Base-by-base conservation (phyloP, 2,329 filamentous ascomycete species). In the Aureobasidium sp. region DNA sequence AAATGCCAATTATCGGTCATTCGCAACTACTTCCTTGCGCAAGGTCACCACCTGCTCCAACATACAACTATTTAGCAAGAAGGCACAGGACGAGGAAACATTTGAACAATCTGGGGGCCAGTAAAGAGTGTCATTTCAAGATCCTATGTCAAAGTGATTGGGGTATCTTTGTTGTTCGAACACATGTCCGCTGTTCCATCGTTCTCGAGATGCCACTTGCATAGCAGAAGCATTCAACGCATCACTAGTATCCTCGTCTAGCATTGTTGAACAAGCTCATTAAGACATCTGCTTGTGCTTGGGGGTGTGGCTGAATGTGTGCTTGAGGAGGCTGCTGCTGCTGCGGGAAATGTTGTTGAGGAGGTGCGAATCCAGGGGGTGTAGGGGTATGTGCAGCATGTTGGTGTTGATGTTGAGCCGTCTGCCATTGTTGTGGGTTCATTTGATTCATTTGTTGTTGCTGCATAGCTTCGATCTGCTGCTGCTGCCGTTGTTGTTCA, bases 271-370 rank as follows among this genome's bases (percentile, higher is more conserved):
- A 62, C 13, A 62, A 34, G 16, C n/a, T 49, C 41, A 32, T 47
- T n/a, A 62, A n/a, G 15, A 55, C 50, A 62, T 62, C 50, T 3
- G 39, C 29, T 29, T 62, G 60, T n/a, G 48, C 37, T 25, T 48
- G 59, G 9, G 49, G 21, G 34, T 50, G 55, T 29, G 30, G 16
- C 32, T 39, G 55, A 21, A 25, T 32, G 1, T 47, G 55, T 29
- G 7, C 9, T 13, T 59, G 55, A 41, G 36, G 44, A 25, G 25
- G 30, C 5, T 59, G 55, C 27, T 57, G 53, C 11, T 57, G 41
- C 9, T 47, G 44, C 15, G 48, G 44, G 16, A 15, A 34, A 13
- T 59, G 44, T n/a, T 59, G 44, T 34, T 59, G 55, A 45, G 53
- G 30, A 21, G n/a, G 11, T 5, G 25, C 54, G 25, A 48, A 39